phyloP scores from a whole-genome alignment of 2,329 filamentous ascomycete genomes.

The Boeremia exigua region DNA sequence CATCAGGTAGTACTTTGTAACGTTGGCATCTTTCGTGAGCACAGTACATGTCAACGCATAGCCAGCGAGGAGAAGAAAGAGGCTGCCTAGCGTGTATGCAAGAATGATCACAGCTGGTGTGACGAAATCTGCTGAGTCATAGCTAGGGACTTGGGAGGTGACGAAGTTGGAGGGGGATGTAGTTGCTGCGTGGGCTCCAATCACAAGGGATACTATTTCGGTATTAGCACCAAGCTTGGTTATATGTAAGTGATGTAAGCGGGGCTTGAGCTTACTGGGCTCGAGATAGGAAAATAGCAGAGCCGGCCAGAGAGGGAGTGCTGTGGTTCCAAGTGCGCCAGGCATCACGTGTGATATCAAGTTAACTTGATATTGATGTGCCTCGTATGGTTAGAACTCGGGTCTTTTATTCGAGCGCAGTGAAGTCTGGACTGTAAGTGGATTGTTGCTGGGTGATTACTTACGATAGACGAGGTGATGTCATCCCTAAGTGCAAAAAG shows the following conservation, averaged over 20 bases:
- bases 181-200: slow-evolving; percentile 26
- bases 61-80: slow-evolving; percentile 30
- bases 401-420: not conserved
- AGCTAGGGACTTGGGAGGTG: slow-evolving; percentile 23
- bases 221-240: not conserved
- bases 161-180: slow-evolving; percentile 24
- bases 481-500: not conserved
- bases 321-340: slow-evolving; percentile 26
- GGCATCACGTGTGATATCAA: not conserved
- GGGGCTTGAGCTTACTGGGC: slow-evolving; percentile 24
- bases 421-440: not conserved
- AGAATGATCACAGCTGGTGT: slow-evolving; percentile 22
- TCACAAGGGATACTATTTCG: slow-evolving; percentile 11
- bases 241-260: too few species aligned
- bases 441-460: not conserved
- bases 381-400: not conserved
- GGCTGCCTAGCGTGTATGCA: slow-evolving; percentile 30
- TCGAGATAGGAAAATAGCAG: slow-evolving; percentile 38
- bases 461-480: not conserved
- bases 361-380: not conserved
- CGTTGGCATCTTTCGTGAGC: slow-evolving; percentile 30
- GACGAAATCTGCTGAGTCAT: slow-evolving; percentile 10
- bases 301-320: slow-evolving; percentile 33
- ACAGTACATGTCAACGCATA: slow-evolving; percentile 33
- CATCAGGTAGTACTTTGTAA: slow-evolving; percentile 32